These are phyloP conservation scores for Gynostemma pentaphyllum DNA, from an alignment of 306 rosid species.

Conservation along the genomic window DNA sequence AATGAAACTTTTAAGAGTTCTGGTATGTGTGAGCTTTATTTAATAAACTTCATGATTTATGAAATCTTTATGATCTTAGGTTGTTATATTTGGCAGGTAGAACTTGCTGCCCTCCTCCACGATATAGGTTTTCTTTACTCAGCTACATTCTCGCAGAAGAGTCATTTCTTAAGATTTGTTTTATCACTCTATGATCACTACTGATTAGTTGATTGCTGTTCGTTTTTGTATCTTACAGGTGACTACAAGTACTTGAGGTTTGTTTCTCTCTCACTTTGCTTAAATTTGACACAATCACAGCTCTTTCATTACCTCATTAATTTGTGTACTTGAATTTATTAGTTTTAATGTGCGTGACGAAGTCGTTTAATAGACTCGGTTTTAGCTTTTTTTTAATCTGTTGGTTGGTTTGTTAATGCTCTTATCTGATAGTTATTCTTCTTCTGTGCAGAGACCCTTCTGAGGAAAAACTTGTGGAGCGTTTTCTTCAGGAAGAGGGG, in stretches of 20 bases:
- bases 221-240: constrained; percentile 28
- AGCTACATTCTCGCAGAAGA: background rate
- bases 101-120: constrained; percentile 86
- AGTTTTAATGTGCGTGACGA: background rate
- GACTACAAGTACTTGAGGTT: constrained; percentile 86
- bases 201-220: constrained; percentile 12
- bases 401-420: background rate
- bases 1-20: too few relatives aligned
- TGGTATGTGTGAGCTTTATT: too few relatives aligned
- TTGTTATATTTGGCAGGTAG: constrained; percentile 40
- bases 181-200: background rate
- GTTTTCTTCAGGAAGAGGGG: constrained; percentile 61
- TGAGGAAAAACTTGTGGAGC: constrained; percentile 51
- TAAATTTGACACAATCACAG: background rate
- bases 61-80: background rate
- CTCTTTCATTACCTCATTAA: background rate
- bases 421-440: background rate
- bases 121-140: constrained; percentile 42
- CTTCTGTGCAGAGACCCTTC: constrained; percentile 49
- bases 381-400: background rate
- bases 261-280: constrained; percentile 14
- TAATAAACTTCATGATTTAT: background rate
- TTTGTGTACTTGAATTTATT: too few relatives aligned
- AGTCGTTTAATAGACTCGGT: too few relatives aligned
- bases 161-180: background rate